Base-by-base conservation (phyloP, 768 basidiomycete species). In the Kwoniella europaea region DNA sequence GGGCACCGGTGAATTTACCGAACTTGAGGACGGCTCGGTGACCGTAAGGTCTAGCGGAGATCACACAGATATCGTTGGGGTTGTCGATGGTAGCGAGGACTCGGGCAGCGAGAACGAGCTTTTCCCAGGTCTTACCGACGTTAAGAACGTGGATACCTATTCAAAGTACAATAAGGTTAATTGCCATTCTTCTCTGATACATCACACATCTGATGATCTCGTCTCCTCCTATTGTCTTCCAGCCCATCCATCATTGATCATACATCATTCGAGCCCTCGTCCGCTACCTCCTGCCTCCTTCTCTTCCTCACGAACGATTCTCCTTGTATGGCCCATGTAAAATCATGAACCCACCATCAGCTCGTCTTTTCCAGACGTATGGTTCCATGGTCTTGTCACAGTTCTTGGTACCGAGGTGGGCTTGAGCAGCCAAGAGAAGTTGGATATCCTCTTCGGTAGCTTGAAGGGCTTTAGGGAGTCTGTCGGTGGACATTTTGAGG, bases 91-190 rank as follows among this genome's bases (percentile, higher is more conserved):
- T 91, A 78, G 95, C 95, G 80, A 98, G 95, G 81, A 98, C 89
- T 84, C 97, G 93, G 73, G 97, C 97, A 70, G 97, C 97, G 79
- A 99, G 88, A 75, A 98, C 94, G 76, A 99, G 89, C 86, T 99
- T 99, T 86, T 98, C 96, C 95, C 95, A 98, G 75, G 96, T 99
- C 89, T 98, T 99, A 83, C 97, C 97, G 77, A 98, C 91, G 90
- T 98, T 97, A 80, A 98, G 85, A 83, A 99, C 87, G 87, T 99
- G 91, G 85, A 98, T 93, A 76, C 95, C 95, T 97, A 85, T 16
- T 52, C 2, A 43, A 5, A 43, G 7, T 10, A 57, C 16, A 22
- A 59, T 0, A 0, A 7, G 0, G 7, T 35, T 35, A 35, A 35
- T 35, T 35, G 35, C 35, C 0, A 35, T 35, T 1, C 6, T 35